Evolutionary conservation across 306 rosid species (phyloP).

Genomic region (Rosa chinensis): DNA sequence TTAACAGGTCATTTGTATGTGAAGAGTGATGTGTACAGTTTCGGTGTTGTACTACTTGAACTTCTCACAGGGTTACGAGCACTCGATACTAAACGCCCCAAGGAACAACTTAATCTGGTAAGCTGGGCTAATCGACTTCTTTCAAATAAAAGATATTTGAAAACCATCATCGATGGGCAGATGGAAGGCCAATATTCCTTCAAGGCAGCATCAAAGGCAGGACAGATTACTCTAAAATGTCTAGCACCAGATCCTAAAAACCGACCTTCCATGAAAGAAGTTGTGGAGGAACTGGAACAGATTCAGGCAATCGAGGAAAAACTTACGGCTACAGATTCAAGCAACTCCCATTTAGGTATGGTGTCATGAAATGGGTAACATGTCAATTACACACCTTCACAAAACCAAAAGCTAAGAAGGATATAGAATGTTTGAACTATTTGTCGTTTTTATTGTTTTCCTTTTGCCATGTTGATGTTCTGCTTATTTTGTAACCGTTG

Average conservation of each 20-base stretch:
- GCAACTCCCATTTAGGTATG: too few relatives aligned
- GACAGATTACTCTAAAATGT: conserved; percentile 44
- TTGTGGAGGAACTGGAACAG: conserved; percentile 50
- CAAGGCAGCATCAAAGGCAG: conserved; percentile 48
- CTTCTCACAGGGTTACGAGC: conserved; percentile 71
- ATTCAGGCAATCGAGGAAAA: conserved; percentile 45
- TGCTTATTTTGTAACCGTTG: too few relatives aligned
- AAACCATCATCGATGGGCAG: conserved; percentile 47
- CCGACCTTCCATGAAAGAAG: conserved; percentile 83
- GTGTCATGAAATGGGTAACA: too few relatives aligned
- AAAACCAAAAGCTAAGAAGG: too few relatives aligned
- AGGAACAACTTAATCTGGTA: conserved; percentile 54
- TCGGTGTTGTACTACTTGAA: conserved; percentile 88
- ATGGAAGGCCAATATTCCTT: conserved; percentile 66
- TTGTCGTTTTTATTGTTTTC: too few relatives aligned
- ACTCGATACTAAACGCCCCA: conserved; percentile 44
- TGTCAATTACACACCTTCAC: too few relatives aligned
- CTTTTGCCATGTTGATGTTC: too few relatives aligned
- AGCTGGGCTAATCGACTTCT: conserved; percentile 71
- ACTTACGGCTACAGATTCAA: too few relatives aligned
- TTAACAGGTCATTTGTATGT: conserved; percentile 82
- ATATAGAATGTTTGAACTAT: too few relatives aligned
- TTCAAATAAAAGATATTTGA: conserved; percentile 40
- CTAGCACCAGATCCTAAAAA: conserved; percentile 45
- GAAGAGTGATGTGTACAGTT: conserved; percentile 89